Evolutionary conservation across 2,329 filamentous ascomycete genomes (phyloP).

Genomic region (Arthrobotrys conoides): DNA sequence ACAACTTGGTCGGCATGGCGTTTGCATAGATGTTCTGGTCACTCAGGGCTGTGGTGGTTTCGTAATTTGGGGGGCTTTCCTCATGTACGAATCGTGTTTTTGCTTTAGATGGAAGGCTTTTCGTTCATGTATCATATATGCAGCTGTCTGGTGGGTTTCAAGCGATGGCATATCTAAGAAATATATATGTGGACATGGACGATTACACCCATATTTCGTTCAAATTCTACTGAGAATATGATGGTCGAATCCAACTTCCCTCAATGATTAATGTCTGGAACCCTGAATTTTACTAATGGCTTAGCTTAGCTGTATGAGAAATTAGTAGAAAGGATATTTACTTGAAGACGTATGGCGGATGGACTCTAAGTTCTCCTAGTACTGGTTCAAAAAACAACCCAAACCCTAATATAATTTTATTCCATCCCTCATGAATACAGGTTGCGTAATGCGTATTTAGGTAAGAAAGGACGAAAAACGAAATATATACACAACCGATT

Average conservation of each 20-base stretch:
- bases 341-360: constrained; percentile 11
- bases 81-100: background rate
- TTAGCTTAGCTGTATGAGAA: background rate
- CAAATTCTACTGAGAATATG: background rate
- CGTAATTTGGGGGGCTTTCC: background rate
- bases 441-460: background rate
- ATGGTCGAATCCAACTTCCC: background rate
- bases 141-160: background rate
- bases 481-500: constrained; percentile 35
- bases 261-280: too few relatives aligned
- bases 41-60: background rate
- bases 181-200: constrained; percentile 12
- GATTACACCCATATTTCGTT: background rate
- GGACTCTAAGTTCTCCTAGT: background rate
- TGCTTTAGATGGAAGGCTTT: constrained; percentile 2
- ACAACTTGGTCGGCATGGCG: background rate
- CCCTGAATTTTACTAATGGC: too few relatives aligned
- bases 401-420: background rate
- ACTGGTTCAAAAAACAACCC: background rate
- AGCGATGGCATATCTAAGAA: background rate
- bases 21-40: background rate
- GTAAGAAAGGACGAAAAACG: constrained; percentile 1
- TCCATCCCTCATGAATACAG: background rate
- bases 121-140: constrained; percentile 4
- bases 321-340: background rate